Percentiles rank a stretch among this genome's conserved stretches.
Evolutionary conservation across 2,329 filamentous ascomycete species (phyloP).

Genomic region (Talaromyces atroroseus): DNA sequence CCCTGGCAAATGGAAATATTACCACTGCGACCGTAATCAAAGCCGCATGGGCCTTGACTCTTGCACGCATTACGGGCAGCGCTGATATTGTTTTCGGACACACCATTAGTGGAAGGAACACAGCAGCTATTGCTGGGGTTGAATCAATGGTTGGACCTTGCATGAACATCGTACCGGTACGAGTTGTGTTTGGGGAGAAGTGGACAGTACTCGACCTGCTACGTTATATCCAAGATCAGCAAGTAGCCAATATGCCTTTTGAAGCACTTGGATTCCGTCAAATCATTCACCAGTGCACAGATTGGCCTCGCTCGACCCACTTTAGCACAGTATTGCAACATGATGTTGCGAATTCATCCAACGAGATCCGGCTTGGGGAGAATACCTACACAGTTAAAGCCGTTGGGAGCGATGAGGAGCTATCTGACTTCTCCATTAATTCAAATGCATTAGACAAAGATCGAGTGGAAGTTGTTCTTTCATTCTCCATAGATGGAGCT

Average conservation of each 20-base stretch:
- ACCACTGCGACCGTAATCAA: slow-evolving; percentile 63
- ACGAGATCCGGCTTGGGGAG: slow-evolving; percentile 33
- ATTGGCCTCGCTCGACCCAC: slow-evolving; percentile 37
- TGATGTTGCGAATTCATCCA: slow-evolving; percentile 33
- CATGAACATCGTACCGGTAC: slow-evolving; percentile 62
- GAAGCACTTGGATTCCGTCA: slow-evolving; percentile 53
- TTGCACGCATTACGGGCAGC: slow-evolving; percentile 49
- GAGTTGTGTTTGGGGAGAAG: slow-evolving; percentile 49
- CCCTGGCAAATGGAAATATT: slow-evolving; percentile 49
- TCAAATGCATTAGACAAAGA: slow-evolving; percentile 31
- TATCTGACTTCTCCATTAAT: slow-evolving; percentile 36
- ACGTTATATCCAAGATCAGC: slow-evolving; percentile 51
- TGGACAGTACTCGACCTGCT: slow-evolving; percentile 53
- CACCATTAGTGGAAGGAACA: slow-evolving; percentile 60
- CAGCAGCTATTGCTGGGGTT: slow-evolving; percentile 47
- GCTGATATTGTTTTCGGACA: slow-evolving; percentile 61
- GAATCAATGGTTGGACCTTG: slow-evolving; percentile 59
- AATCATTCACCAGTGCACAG: slow-evolving; percentile 43
- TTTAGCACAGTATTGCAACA: slow-evolving; percentile 39
- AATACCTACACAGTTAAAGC: slow-evolving; percentile 36
- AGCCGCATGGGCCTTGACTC: slow-evolving; percentile 60
- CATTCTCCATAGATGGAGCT: slow-evolving; percentile 33
- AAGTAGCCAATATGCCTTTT: slow-evolving; percentile 52
- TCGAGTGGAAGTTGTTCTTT: slow-evolving; percentile 31
- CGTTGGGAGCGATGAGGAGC: slow-evolving; percentile 35